Percentiles rank a stretch among this genome's conserved stretches.
phyloP scores from a whole-genome alignment of 208 protist genomes.

The Leishmania martiniquensis region DNA sequence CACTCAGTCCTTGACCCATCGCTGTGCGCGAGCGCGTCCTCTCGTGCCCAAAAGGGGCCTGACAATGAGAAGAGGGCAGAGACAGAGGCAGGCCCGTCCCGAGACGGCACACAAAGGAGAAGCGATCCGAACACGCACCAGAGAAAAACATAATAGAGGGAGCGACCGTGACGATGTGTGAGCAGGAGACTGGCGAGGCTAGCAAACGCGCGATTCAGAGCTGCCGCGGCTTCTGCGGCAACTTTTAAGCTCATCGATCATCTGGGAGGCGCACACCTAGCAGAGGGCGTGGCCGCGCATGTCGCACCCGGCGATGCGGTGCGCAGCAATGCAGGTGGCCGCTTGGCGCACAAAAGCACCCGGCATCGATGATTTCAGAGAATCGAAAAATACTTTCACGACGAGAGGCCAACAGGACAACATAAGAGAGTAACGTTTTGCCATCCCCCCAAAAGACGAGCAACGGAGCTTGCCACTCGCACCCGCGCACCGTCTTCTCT shows the following conservation, averaged over 20 bases:
- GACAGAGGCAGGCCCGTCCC: not conserved
- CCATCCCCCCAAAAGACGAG: no score
- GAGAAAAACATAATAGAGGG: not conserved
- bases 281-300: not conserved
- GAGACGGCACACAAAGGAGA: not conserved
- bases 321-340: not conserved
- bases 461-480: no score
- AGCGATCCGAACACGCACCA: no score
- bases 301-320: not conserved
- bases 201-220: not conserved
- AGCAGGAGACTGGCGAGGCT: not conserved
- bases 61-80: not conserved
- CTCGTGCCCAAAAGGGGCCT: not conserved
- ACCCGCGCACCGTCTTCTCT: no score
- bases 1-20: slow-evolving; percentile 88
- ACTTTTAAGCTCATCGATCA: not conserved
- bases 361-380: no score
- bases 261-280: not conserved
- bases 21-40: not conserved
- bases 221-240: not conserved
- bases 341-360: no score
- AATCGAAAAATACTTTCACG: no score
- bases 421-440: no score
- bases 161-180: not conserved
- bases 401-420: not conserved